These are phyloP conservation scores for Trapa incisa DNA, from an alignment of 345 rosid genomes.

Conservation along the genomic window DNA sequence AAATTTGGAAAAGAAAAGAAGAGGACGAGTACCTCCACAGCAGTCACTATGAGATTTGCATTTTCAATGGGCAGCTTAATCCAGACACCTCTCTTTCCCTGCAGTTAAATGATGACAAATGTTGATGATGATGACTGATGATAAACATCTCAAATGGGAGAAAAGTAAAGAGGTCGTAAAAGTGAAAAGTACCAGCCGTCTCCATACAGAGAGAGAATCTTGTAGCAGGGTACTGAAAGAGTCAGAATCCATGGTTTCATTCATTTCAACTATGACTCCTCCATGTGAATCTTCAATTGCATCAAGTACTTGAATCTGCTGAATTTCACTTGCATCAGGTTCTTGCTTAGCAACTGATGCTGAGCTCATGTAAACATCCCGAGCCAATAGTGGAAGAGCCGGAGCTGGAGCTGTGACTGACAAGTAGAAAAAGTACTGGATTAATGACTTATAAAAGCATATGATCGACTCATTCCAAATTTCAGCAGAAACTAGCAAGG, in stretches of 20 bases:
- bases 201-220: slow-evolving; percentile 46
- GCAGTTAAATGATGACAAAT: slow-evolving; percentile 1
- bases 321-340: slow-evolving; percentile 10
- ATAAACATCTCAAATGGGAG: not conserved
- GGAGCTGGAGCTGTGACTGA: slow-evolving; percentile 4
- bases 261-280: slow-evolving; percentile 39
- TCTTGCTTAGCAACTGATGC: slow-evolving; percentile 9
- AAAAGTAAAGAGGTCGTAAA: not conserved
- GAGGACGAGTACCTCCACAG: slow-evolving; percentile 23
- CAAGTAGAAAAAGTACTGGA: not conserved
- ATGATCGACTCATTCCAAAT: not conserved
- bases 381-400: slow-evolving; percentile 2
- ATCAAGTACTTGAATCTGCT: slow-evolving; percentile 18
- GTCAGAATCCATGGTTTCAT: slow-evolving; percentile 28
- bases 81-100: slow-evolving; percentile 77
- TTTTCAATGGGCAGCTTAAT: slow-evolving; percentile 41
- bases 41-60: slow-evolving; percentile 39
- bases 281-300: slow-evolving; percentile 35
- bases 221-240: slow-evolving; percentile 31
- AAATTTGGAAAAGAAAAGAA: not conserved
- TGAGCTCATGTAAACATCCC: slow-evolving; percentile 13
- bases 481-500: not conserved
- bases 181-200: slow-evolving; percentile 22
- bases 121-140: not conserved
- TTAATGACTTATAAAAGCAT: not conserved